Evolutionary conservation across 768 basidiomycete genomes (phyloP).

Genomic region (Suillus bovinus): DNA sequence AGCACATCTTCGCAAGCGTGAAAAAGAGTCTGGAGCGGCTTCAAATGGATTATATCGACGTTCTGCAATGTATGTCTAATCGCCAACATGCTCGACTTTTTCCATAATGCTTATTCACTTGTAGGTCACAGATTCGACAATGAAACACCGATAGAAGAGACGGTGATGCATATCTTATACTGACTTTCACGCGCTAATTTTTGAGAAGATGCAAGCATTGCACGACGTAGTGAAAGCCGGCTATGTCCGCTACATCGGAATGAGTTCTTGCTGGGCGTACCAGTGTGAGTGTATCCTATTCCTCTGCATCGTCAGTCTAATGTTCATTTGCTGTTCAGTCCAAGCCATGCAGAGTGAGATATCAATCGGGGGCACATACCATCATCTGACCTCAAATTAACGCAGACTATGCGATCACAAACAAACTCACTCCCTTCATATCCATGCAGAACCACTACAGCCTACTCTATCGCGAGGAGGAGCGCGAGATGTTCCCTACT

Average conservation of each 20-base stretch:
- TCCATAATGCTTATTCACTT: background rate
- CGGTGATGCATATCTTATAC: conserved; percentile 20
- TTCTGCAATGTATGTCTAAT: conserved; percentile 46
- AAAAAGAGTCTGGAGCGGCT: conserved; percentile 43
- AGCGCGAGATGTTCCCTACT: conserved; percentile 58
- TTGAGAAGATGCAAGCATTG: conserved; percentile 44
- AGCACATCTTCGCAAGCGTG: conserved; percentile 61
- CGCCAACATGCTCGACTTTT: background rate
- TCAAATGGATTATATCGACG: conserved; percentile 55
- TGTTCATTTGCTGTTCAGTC: conserved; percentile 21
- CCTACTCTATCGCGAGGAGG: conserved; percentile 61
- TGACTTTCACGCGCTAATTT: background rate
- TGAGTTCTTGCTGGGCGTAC: conserved; percentile 43
- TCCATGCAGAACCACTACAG: conserved; percentile 66
- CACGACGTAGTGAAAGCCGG: conserved; percentile 53
- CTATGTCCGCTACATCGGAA: conserved; percentile 48
- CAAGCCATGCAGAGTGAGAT: conserved; percentile 41
- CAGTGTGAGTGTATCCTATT: conserved; percentile 30
- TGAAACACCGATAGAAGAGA: conserved; percentile 52
- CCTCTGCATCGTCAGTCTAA: background rate
- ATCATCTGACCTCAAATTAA: background rate
- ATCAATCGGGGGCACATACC: background rate
- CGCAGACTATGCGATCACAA: conserved; percentile 40
- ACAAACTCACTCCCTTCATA: conserved; percentile 54
- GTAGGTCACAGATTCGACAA: conserved; percentile 49